Percentiles rank a stretch among this genome's conserved stretches.
Evolutionary conservation across 2,329 filamentous ascomycete genomes (phyloP).

Genomic region (Calonectria fujianensis): DNA sequence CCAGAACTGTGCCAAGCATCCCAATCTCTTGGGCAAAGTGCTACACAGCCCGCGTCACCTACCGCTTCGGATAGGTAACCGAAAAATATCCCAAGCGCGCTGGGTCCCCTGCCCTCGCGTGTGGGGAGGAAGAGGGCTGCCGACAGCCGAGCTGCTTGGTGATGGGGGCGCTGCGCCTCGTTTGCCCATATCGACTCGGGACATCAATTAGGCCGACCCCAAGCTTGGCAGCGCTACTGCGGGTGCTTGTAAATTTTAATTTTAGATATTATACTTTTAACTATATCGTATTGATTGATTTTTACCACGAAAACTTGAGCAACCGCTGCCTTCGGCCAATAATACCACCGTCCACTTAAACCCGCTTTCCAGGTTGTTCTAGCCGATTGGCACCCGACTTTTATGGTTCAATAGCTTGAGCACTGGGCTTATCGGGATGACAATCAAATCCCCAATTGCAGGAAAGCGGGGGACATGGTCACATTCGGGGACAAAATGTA

Average conservation of each 20-base stretch:
- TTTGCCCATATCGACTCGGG: constrained; percentile 4
- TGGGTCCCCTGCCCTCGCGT: not conserved
- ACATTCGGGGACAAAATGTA: no score
- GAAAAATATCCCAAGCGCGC: not conserved
- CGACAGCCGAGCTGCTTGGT: not conserved
- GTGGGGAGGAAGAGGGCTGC: not conserved
- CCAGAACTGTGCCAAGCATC: not conserved
- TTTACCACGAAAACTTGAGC: no score
- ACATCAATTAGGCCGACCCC: constrained; percentile 2
- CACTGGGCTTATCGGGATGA: no score
- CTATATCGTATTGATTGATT: no score
- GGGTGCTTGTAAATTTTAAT: not conserved
- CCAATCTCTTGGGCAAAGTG: constrained; percentile 1
- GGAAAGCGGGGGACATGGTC: no score
- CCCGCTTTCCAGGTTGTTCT: no score
- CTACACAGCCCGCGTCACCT: not conserved
- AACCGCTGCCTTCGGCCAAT: no score
- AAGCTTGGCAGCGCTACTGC: not conserved
- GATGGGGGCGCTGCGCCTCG: not conserved
- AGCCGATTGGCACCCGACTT: no score
- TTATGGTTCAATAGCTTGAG: no score
- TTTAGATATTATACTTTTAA: no score
- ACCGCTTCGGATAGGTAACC: constrained; percentile 5
- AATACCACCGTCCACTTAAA: no score
- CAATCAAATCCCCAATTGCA: no score